These are phyloP conservation scores for Fraxinus anomala DNA, from an alignment of 257 asterid species.

Conservation along the genomic window DNA sequence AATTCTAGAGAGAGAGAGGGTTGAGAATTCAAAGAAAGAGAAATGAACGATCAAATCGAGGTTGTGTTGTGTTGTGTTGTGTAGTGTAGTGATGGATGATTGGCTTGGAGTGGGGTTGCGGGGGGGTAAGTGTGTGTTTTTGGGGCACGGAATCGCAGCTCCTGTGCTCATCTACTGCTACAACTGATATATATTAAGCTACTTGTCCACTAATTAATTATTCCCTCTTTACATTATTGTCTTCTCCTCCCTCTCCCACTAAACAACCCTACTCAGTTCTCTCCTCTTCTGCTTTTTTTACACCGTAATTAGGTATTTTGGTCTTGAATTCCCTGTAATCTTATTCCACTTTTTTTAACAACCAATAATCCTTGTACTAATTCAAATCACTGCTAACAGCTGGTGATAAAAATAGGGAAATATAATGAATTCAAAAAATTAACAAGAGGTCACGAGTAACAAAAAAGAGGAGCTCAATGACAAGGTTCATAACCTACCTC, in stretches of 20 bases:
- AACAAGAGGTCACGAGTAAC: too few species aligned
- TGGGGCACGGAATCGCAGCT: slow-evolving; percentile 32
- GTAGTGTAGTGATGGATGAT: slow-evolving; percentile 26
- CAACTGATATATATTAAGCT: neutral
- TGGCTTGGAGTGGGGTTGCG: neutral
- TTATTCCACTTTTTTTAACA: too few species aligned
- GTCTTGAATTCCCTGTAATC: too few species aligned
- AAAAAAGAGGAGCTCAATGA: too few species aligned
- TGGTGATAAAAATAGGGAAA: too few species aligned
- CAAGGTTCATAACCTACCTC: too few species aligned
- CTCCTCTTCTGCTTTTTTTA: neutral
- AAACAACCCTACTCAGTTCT: neutral
- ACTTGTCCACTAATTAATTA: slow-evolving; percentile 38
- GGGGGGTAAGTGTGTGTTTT: slow-evolving; percentile 23
- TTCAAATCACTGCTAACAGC: too few species aligned
- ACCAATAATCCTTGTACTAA: too few species aligned
- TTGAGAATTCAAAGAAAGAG: slow-evolving; percentile 20
- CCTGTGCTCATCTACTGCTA: slow-evolving; percentile 13
- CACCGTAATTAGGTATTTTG: too few species aligned
- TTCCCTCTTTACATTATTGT: slow-evolving; percentile 16
- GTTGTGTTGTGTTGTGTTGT: slow-evolving; percentile 18
- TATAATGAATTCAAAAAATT: too few species aligned
- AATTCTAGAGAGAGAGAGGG: slow-evolving; percentile 12
- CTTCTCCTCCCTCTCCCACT: neutral
- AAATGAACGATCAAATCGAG: slow-evolving; percentile 49